Evolutionary conservation across 331 rosid genomes (phyloP), one percentile per base, ranked within the genome.

Genomic region (Arachis monticola): DNA sequence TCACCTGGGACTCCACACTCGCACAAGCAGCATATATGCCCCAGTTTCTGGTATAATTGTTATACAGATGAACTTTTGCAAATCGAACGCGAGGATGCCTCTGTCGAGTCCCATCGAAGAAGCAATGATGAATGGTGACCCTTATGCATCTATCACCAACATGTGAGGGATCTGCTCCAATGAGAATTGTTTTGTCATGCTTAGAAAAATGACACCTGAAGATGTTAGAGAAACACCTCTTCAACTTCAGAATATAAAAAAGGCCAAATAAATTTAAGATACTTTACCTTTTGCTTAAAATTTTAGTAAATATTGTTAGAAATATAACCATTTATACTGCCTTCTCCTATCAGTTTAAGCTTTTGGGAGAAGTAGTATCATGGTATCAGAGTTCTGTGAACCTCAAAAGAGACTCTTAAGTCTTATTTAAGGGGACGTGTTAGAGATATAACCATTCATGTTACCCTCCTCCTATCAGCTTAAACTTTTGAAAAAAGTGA

Each of bases 1-100:
- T 61, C 78, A 94, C 99, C 93, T 92, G 89, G 2, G 97, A 86
- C 83, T 94, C 99, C 53, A 94, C 97, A 73, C 99, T 86, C 41
- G 97, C 96, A 83, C 99, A 92, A 76, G 92, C 97, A 74, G 96
- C 99, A 87, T 94, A 94, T 68, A 94, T 92, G 75, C 99, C 99
- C 99, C 99, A 94, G 84, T 90, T 85, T 87, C 89, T 80, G 81
- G 88, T 90, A 85, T 90, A 95, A 46, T 92, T 95, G 58, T 95
- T 90, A 87, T 90, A 95, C 12, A 92, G 75, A 70, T 95, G 99
- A 3, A 95, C 99, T 88, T 90, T 89, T 0, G 83, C 97, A 57
- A 60, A 95, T 82, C 97, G 82, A 74, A 92, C 97, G 31, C 99
- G 91, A 42, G 99, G 99, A 77, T 95, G 97, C 61, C 99, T 82